A percentile compares a stretch with the other conserved stretches of the same genome.
Evolutionary conservation across 345 rosid species (phyloP).

Genomic region (Luvunga scandens): DNA sequence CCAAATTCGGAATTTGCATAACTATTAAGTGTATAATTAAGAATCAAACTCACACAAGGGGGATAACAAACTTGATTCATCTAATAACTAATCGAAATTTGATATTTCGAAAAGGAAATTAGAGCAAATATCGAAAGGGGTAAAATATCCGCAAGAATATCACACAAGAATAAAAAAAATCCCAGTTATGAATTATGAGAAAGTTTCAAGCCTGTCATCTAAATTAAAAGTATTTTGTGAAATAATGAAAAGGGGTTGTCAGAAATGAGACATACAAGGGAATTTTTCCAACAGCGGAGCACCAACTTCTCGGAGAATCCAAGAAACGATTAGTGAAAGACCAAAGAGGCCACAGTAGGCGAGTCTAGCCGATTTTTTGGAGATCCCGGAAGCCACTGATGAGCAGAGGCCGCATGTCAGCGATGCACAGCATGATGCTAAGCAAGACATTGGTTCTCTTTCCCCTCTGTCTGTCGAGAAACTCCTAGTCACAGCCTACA

Average conservation of each 20-base stretch:
- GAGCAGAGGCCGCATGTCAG: conserved; percentile 88
- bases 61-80: neutral
- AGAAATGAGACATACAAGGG: conserved; percentile 49
- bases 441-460: conserved; percentile 57
- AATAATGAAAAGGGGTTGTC: neutral
- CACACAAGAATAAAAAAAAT: neutral
- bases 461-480: conserved; percentile 1
- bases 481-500: neutral
- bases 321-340: conserved; percentile 73
- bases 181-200: neutral
- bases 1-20: neutral
- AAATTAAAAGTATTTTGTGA: neutral
- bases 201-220: neutral
- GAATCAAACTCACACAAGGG: neutral
- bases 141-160: neutral
- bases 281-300: conserved; percentile 76
- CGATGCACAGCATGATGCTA: conserved; percentile 78
- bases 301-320: conserved; percentile 81
- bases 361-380: conserved; percentile 82
- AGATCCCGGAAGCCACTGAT: conserved; percentile 78
- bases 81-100: neutral
- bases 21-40: neutral
- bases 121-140: neutral
- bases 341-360: conserved; percentile 97
- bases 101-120: neutral